Conservation (phyloP, 2,329 filamentous ascomycete genomes). For the Fusarium penzigii region DNA sequence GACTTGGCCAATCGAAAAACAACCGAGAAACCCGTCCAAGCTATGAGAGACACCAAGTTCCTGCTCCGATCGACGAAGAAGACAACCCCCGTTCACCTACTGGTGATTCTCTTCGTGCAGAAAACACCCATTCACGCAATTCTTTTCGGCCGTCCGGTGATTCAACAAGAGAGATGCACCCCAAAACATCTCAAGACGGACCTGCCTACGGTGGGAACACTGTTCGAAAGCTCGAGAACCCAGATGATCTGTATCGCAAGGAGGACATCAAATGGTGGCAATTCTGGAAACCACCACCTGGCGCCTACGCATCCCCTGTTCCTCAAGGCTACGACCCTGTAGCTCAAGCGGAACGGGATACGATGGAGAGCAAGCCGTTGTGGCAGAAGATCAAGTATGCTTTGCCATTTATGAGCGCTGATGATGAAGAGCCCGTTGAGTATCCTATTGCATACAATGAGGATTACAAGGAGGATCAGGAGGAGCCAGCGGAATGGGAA, state of each 20-base stretch:
- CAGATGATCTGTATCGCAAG: constrained; percentile 50
- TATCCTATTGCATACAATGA: constrained; percentile 67
- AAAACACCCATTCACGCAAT: constrained; percentile 38
- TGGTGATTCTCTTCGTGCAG: constrained; percentile 34
- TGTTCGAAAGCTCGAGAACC: constrained; percentile 50
- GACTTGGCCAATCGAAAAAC: constrained; percentile 12
- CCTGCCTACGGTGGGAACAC: constrained; percentile 44
- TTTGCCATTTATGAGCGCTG: constrained; percentile 50
- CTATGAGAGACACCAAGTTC: constrained; percentile 27
- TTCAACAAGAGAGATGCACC: constrained; percentile 33
- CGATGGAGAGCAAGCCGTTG: constrained; percentile 46
- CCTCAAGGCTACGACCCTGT: constrained; percentile 55
- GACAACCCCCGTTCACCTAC: constrained; percentile 16
- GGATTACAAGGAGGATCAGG: constrained; percentile 57
- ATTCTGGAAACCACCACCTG: constrained; percentile 65
- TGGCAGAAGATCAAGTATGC: constrained; percentile 52
- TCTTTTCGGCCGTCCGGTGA: constrained; percentile 41
- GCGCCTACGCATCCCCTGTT: constrained; percentile 61
- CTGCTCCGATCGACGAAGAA: constrained; percentile 36
- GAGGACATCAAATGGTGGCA: constrained; percentile 57
- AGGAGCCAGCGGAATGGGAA: constrained; percentile 73
- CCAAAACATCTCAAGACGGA: constrained; percentile 1
- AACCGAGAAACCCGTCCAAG: constrained; percentile 17
- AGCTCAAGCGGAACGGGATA: constrained; percentile 34
- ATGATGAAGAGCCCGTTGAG: constrained; percentile 43